A percentile compares a stretch with the other conserved stretches of the same genome.
Evolutionary conservation across 2,329 filamentous ascomycete genomes (phyloP).

Genomic region (Alternaria novae-zelandiae): DNA sequence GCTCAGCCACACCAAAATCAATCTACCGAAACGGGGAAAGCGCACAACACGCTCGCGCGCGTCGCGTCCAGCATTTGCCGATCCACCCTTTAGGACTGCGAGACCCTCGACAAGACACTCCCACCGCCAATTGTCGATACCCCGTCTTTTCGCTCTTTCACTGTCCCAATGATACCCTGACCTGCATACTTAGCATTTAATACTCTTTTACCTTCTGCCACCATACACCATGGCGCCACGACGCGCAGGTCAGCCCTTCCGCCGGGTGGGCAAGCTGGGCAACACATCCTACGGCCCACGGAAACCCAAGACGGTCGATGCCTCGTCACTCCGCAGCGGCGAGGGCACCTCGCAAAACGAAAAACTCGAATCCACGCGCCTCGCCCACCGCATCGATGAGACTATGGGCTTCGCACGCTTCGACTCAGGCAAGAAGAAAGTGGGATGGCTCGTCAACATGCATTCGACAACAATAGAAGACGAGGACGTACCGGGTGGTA

Average conservation of each 20-base stretch:
- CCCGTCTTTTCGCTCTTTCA: constrained; percentile 21
- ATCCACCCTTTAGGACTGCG: constrained; percentile 12
- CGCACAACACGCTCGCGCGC: constrained; percentile 27
- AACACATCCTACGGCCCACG: constrained; percentile 58
- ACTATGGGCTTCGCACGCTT: constrained; percentile 91
- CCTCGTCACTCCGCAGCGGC: constrained; percentile 72
- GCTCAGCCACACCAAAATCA: constrained; percentile 27
- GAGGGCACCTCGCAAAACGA: constrained; percentile 93
- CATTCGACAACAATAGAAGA: constrained; percentile 88
- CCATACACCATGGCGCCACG: constrained; percentile 53
- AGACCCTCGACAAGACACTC: constrained; percentile 16
- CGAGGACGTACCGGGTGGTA: constrained; percentile 79
- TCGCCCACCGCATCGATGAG: constrained; percentile 92
- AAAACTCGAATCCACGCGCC: constrained; percentile 81
- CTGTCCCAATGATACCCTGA: constrained; percentile 42
- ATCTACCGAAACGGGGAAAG: constrained; percentile 31
- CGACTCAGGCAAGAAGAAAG: constrained; percentile 82
- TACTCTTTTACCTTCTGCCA: constrained; percentile 24
- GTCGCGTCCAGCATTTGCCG: constrained; percentile 28
- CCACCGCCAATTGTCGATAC: constrained; percentile 20
- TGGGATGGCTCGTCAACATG: constrained; percentile 95
- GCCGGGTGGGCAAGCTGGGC: constrained; percentile 52
- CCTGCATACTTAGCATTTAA: constrained; percentile 31
- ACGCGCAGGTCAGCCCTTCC: constrained; percentile 49
- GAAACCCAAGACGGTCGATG: constrained; percentile 78